Base-by-base conservation (phyloP, 2,329 filamentous ascomycete genomes). In the Nothomitra cinnamomea region DNA sequence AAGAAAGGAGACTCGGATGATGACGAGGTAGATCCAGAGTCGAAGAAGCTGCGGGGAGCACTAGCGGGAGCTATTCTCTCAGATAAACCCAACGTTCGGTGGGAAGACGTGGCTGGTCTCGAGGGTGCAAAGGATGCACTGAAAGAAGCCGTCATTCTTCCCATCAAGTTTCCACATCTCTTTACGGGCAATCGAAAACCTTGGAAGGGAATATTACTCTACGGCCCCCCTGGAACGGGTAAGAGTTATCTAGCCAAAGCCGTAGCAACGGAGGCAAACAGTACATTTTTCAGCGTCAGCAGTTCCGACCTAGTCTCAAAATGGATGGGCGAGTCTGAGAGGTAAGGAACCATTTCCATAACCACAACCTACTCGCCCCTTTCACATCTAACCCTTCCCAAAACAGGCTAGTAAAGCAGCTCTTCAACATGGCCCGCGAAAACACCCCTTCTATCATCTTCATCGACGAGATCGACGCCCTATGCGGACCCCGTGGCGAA, bases 271-370 rank as follows among this genome's bases (percentile, higher is more conserved):
- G 92, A 98, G 70, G 92, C 92, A 56, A 96, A 98, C 69, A 95
- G 89, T 69, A 96, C 92, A 2, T 98, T 98, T 67, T 98, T 98
- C 77, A 95, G 88, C 64, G 90, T 98, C 60, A 94, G 87, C 70
- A 94, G 87, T 75, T 94, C 87, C 65, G 92, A 98, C 66, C 69
- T 98, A 68, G 92, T 98, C 57, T 95, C 87, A 67, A 98, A 98
- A 67, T 98, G 92, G 92, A 98, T 98, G 92, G 92, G 92, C 72
- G 92, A 98, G 70, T 94, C 86, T 74, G 92, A 98, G 79, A 80
- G 88, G 87, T 94, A 72, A 50, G 49, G 17, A 13, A 8, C 40
- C 28, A 24, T 52, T 24, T 17, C 45, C 15, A 15, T 21, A n/a
- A n/a, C n/a, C n/a, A n/a, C n/a, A n/a, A n/a, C n/a, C n/a, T n/a